These are phyloP conservation scores for Piedraia hortae DNA, from an alignment of 2,329 filamentous ascomycete genomes.

Conservation along the genomic window DNA sequence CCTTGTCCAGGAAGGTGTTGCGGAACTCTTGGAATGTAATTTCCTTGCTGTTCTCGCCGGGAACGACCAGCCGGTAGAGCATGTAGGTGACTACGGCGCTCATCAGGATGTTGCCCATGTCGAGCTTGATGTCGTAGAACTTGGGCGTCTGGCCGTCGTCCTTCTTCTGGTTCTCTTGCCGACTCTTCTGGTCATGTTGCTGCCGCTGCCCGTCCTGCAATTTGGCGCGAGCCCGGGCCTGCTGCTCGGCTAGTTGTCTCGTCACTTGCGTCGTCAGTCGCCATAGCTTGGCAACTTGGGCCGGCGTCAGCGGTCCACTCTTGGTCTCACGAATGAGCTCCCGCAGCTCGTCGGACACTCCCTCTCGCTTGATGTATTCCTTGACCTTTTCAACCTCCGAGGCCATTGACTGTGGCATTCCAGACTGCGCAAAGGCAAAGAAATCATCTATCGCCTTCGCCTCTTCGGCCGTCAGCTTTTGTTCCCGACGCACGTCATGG, in stretches of 20 bases:
- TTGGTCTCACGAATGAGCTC: constrained; percentile 30
- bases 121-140: constrained; percentile 23
- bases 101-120: constrained; percentile 28
- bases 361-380: constrained; percentile 35
- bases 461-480: constrained; percentile 27
- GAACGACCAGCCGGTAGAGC: constrained; percentile 35
- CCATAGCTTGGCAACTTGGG: constrained; percentile 35
- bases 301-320: constrained; percentile 26
- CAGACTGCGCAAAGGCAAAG: constrained; percentile 27
- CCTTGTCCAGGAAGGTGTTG: constrained; percentile 83
- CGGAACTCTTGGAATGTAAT: constrained; percentile 97
- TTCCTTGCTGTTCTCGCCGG: constrained; percentile 39
- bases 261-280: constrained; percentile 28
- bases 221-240: too few relatives aligned
- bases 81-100: constrained; percentile 34
- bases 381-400: constrained; percentile 31
- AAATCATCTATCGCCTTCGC: constrained; percentile 29
- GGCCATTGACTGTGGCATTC: constrained; percentile 33
- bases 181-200: constrained; percentile 15
- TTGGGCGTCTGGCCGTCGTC: constrained; percentile 13
- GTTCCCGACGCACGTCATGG: constrained; percentile 11
- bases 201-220: constrained; percentile 7
- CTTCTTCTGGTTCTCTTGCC: constrained; percentile 14
- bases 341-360: constrained; percentile 40
- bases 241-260: constrained; percentile 20